Percentiles rank a stretch among this genome's conserved stretches.
Conservation (phyloP, 345 rosid genomes). For the Acer saccharum region DNA sequence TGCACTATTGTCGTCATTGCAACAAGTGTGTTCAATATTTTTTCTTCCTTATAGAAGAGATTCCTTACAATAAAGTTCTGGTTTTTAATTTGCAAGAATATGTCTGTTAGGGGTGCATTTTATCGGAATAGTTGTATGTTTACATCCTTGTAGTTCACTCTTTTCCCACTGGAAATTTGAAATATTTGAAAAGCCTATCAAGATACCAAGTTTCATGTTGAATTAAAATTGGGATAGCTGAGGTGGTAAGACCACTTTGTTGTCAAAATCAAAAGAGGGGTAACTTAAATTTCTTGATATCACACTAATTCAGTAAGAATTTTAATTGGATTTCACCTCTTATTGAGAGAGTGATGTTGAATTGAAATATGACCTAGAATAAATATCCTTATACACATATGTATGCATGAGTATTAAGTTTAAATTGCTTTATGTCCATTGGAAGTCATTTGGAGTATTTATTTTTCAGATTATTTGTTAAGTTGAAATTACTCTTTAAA, state of each 20-base stretch:
- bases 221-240: background rate
- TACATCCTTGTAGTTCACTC: background rate
- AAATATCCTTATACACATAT: background rate
- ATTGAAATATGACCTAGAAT: background rate
- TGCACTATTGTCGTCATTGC: slow-evolving; percentile 81
- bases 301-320: background rate
- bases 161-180: slow-evolving; percentile 4
- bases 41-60: background rate
- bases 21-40: slow-evolving; percentile 50
- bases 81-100: slow-evolving; percentile 8
- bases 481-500: background rate
- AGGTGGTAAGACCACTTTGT: background rate
- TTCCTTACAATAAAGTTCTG: background rate
- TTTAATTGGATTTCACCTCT: background rate
- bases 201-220: background rate
- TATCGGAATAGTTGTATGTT: background rate
- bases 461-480: background rate
- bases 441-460: background rate
- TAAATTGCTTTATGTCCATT: background rate
- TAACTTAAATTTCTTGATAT: background rate
- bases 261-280: background rate
- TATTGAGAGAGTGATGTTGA: background rate
- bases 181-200: background rate
- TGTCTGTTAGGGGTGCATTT: background rate
- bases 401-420: background rate